phyloP scores from a whole-genome alignment of 352 stramenopile species.

The Peronospora destructor region DNA sequence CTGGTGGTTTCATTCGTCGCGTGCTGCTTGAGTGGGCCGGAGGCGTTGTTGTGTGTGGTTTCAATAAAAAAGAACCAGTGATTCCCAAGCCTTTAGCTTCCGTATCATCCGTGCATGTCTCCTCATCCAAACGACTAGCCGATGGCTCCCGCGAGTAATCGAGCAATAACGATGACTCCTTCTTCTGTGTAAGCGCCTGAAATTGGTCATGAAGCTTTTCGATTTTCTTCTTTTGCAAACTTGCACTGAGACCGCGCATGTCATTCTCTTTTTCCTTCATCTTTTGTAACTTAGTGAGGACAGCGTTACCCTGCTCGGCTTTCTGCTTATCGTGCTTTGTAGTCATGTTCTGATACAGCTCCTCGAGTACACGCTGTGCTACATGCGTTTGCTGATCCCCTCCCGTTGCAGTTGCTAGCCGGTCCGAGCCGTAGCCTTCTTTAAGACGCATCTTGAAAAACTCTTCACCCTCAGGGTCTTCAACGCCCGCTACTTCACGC shows the following conservation, averaged over 20 bases:
- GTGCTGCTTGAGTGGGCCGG: constrained; percentile 19
- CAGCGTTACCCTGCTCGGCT: constrained; percentile 28
- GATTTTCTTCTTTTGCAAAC: constrained; percentile 79
- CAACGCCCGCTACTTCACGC: constrained; percentile 85
- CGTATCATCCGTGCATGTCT: constrained; percentile 14
- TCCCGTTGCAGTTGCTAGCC: constrained; percentile 36
- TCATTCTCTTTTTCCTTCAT: constrained; percentile 64
- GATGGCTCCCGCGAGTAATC: constrained; percentile 41
- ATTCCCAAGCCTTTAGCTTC: constrained; percentile 17
- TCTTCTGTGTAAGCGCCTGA: constrained; percentile 70
- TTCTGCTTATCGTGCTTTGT: constrained; percentile 40
- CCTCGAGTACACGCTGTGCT: constrained; percentile 66
- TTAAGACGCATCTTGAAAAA: constrained; percentile 87
- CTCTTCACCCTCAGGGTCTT: constrained; percentile 83
- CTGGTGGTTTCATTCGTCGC: constrained; percentile 23
- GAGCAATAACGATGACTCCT: constrained; percentile 60
- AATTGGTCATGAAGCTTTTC: constrained; percentile 78
- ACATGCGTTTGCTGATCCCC: constrained; percentile 49
- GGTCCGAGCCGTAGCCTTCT: constrained; percentile 77
- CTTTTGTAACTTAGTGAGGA: constrained; percentile 42
- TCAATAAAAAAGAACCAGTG: constrained; percentile 7
- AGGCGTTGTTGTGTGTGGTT: constrained; percentile 10
- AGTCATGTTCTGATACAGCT: constrained; percentile 44
- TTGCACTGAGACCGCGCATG: constrained; percentile 62
- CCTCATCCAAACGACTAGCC: constrained; percentile 23